Conservation (phyloP, 345 rosid genomes). For the Aquilaria malaccensis region DNA sequence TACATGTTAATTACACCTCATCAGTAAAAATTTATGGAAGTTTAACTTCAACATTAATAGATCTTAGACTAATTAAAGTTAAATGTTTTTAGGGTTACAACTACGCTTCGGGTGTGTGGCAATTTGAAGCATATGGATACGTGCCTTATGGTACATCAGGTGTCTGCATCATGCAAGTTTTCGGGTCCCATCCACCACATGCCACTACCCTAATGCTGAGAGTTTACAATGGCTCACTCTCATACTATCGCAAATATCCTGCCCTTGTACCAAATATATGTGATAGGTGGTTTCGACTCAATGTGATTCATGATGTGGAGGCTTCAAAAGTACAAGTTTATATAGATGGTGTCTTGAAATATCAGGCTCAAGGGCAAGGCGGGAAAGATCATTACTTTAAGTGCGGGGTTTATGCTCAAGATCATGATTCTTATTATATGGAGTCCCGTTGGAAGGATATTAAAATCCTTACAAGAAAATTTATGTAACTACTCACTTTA, state of each 20-base stretch:
- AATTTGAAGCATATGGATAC: slow-evolving; percentile 35
- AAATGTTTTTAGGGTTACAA: slow-evolving; percentile 22
- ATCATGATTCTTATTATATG: slow-evolving; percentile 15
- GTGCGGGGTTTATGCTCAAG: slow-evolving; percentile 28
- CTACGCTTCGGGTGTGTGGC: slow-evolving; percentile 34
- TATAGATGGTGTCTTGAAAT: slow-evolving; percentile 15
- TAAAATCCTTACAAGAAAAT: slow-evolving; percentile 11
- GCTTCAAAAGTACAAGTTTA: slow-evolving; percentile 18
- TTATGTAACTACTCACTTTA: no score
- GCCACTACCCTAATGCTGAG: slow-evolving; percentile 25
- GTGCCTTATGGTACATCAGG: slow-evolving; percentile 29
- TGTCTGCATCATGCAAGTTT: slow-evolving; percentile 27
- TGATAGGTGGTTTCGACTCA: slow-evolving; percentile 23
- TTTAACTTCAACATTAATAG: not conserved
- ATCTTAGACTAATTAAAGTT: not conserved
- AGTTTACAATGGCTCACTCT: slow-evolving; percentile 23
- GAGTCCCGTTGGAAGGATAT: slow-evolving; percentile 31
- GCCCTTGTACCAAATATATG: slow-evolving; percentile 14
- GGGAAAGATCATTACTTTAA: slow-evolving; percentile 23
- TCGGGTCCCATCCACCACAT: slow-evolving; percentile 16
- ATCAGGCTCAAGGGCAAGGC: slow-evolving; percentile 14
- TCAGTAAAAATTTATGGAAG: not conserved
- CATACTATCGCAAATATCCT: slow-evolving; percentile 16
- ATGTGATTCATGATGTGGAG: slow-evolving; percentile 28
- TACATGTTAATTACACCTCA: no score